A percentile compares a stretch with the other conserved stretches of the same genome.
phyloP scores from a whole-genome alignment of 768 basidiomycete genomes.

The Mycena olivaceomarginata region DNA sequence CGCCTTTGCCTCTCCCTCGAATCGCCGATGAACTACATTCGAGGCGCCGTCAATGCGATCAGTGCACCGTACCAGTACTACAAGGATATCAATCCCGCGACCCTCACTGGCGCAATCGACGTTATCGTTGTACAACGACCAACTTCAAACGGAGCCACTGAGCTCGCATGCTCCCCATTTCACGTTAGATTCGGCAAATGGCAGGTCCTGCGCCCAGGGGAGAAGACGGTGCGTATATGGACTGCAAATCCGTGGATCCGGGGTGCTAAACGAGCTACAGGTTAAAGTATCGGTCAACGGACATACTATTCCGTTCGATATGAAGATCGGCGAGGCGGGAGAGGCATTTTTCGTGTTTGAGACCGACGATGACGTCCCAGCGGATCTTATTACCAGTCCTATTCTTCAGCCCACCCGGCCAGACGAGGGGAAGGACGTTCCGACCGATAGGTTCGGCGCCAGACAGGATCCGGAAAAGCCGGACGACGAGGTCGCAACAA shows the following conservation, averaged over 20 bases:
- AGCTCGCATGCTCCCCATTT: slow-evolving; percentile 94
- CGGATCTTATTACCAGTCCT: slow-evolving; percentile 95
- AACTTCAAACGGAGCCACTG: slow-evolving; percentile 75
- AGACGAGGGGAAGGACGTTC: slow-evolving; percentile 54
- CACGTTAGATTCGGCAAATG: slow-evolving; percentile 99
- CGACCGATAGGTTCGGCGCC: slow-evolving; percentile 64
- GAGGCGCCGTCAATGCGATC: slow-evolving; percentile 90
- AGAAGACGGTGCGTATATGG: slow-evolving; percentile 83
- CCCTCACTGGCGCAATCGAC: slow-evolving; percentile 98
- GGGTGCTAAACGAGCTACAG: slow-evolving; percentile 60
- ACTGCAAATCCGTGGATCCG: slow-evolving; percentile 5
- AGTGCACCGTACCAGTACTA: slow-evolving; percentile 94
- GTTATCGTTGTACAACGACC: slow-evolving; percentile 94
- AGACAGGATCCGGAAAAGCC: slow-evolving; percentile 56
- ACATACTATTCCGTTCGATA: slow-evolving; percentile 89
- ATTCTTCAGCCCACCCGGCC: slow-evolving; percentile 82
- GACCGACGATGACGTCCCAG: slow-evolving; percentile 95
- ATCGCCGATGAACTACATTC: slow-evolving; percentile 87
- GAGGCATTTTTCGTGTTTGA: slow-evolving; percentile 99
- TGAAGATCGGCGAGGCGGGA: slow-evolving; percentile 99
- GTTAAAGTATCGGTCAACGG: slow-evolving; percentile 95
- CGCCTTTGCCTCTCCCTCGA: neutral
- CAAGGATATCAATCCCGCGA: slow-evolving; percentile 96
- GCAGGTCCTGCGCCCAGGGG: slow-evolving; percentile 94
- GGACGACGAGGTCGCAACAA: slow-evolving; percentile 42